A percentile compares a stretch with the other conserved stretches of the same genome.
phyloP scores from a whole-genome alignment of 176 grass and related monocot genomes.

The Musa beccarii region DNA sequence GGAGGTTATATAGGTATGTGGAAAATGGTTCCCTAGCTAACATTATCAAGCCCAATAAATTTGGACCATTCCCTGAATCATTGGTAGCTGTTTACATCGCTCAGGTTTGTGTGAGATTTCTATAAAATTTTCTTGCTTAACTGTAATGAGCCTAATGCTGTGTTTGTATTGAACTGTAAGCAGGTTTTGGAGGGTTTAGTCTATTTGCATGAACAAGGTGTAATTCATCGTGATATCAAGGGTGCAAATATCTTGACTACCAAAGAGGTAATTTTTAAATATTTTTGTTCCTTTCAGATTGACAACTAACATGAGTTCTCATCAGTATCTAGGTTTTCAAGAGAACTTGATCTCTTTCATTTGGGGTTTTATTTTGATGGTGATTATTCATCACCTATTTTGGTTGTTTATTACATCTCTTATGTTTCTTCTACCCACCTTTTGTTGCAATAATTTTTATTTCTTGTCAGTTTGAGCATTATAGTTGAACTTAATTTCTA shows the following conservation, averaged over 20 bases:
- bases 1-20: slow-evolving; percentile 57
- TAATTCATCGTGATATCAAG: slow-evolving; percentile 99
- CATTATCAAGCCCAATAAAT: slow-evolving; percentile 99
- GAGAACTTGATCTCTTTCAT: background rate
- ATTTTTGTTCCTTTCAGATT: background rate
- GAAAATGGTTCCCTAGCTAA: slow-evolving; percentile 99
- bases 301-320: background rate
- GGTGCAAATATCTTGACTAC: slow-evolving; percentile 98
- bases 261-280: slow-evolving; percentile 59
- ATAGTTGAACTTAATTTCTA: no score
- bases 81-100: slow-evolving; percentile 92
- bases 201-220: slow-evolving; percentile 98
- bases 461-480: no score
- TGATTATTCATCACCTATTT: background rate
- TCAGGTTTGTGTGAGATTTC: slow-evolving; percentile 50
- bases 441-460: no score
- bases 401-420: background rate
- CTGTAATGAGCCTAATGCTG: slow-evolving; percentile 4
- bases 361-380: background rate
- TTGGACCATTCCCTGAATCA: slow-evolving; percentile 96
- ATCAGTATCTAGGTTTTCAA: background rate
- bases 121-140: slow-evolving; percentile 13
- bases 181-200: slow-evolving; percentile 97
- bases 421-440: background rate
- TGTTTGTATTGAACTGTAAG: slow-evolving; percentile 17